Evolutionary conservation across 2,329 filamentous ascomycete species (phyloP), one percentile per base, ranked within the genome.

Genomic region (Aureobasidium sp.): DNA sequence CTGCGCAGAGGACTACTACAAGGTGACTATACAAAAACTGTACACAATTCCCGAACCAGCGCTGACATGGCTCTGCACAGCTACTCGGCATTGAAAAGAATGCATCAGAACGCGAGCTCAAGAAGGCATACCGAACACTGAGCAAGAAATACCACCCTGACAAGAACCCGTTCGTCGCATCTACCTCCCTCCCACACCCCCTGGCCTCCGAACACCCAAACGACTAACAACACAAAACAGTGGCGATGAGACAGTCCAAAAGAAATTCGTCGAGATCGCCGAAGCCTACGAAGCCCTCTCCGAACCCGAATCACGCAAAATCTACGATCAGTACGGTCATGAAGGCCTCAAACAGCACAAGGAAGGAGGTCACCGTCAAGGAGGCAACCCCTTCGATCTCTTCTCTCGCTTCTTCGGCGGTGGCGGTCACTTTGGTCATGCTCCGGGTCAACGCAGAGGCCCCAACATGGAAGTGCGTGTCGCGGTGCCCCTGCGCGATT

Each of bases 401-500:
- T 99, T 99, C 80, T 91, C 86, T 59, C 88, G 90, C 66, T 97
- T 99, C 83, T 99, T 99, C 71, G 94, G 94, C 64, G 93, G 93
- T 23, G 87, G 84, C 38, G 91, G 91, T 10, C 90, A 94, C 74
- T 95, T 89, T 65, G 87, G 88, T 17, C 53, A 57, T n/a, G 77
- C 87, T 67, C 82, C 84, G 35, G 84, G 85, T 37, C 87, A 94
- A 72, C 86, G 91, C 31, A 83, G 86, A 33, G 94, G 94, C 0
- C 92, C 88, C 57, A 90, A 95, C 71, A 89, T 95, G 81, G 92
- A 97, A 77, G 84, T 96, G 60, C 84, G 87, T 62, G 82, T 99
- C 29, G 81, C 82, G 46, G 79, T 97, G 35, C 83, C 91, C 1
- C 81, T 99, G 57, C 83, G 85, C 64, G 91, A 96, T 75, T 96